Evolutionary conservation across 352 stramenopile species (phyloP), one percentile per base, ranked within the genome.

Genomic region (Phytophthora fragariae): DNA sequence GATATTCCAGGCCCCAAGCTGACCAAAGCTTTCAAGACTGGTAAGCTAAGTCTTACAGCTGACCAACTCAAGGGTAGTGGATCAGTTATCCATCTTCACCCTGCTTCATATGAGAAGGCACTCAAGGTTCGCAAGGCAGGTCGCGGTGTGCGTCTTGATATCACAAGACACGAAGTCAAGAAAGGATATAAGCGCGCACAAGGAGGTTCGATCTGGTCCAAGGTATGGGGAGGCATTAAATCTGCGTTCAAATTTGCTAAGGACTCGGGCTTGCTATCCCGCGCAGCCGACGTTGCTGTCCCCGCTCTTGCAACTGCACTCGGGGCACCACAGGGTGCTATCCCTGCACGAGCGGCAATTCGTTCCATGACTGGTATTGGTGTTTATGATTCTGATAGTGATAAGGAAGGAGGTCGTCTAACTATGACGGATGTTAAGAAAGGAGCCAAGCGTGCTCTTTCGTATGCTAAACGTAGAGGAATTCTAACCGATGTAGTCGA

Each of bases 141-240:
- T 19, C 12, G 39, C 3, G 39, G 39, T 47, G 39, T 47, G 0
- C 12, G 39, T 1, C 39, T 47, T 8, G 11, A n/a, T 0, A 47
- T 47, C 39, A 47, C 39, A 19, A 15, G 3, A 8, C 39, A 47
- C 39, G 39, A 47, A n/a, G 15, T 47, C 12, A n/a, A 47, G 39
- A 47, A 47, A 19, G 39, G 39, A 19, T 47, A n/a, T 1, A 47
- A 39, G 33, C 7, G 8, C 0, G 33, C 33, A 0, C 39, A 47
- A 15, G 39, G 39, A 19, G 11, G 39, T 3, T 19, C 4, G 5
- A 39, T 39, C 4, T 39, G 33, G 33, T 39, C 33, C 33, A 39
- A 39, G 33, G 33, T 76, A n/a, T 72, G 69, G 69, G 52, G 44
- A 56, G 69, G 69, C 0, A 66, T 76, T 17, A 76, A 76, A 49